Base-by-base conservation (phyloP, 2,329 filamentous ascomycete genomes). In the Orbilia javanica region DNA sequence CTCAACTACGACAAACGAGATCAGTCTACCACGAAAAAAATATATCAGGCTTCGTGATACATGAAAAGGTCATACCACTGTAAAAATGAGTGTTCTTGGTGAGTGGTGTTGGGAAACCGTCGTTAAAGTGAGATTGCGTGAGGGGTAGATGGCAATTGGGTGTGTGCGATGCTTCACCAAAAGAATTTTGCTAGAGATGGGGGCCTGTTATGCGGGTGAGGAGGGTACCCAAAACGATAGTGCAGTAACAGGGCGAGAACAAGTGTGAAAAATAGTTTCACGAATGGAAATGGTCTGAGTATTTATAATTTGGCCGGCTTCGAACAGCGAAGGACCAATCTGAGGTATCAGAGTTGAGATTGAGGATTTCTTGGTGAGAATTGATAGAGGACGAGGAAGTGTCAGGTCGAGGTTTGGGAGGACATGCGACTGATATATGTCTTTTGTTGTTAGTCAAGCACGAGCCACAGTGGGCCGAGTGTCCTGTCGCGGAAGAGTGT, bases 1-100 rank as follows among this genome's bases (percentile, higher is more conserved):
- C 62, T 78, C 74, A 78, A 42, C 74, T 57, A 78, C 67, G 67
- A 78, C 74, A 78, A 78, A 72, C 74, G 74, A 52, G 62, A 78
- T 78, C 74, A 78, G 74, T 78, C 74, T 72, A 78, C 74, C 18
- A 64, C 44, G 44, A 57, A 67, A 57, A 62, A 20, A 25, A 62
- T 53, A 64, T 27, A 46, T 78, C 31, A 78, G 39, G 60, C 22
- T 36, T 52, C 52, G 50, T 48, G 55, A 78, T 63, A 34, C 67
- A 67, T 71, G 67, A 66, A 78, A 77, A 68, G 62, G 74, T 36
- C 74, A 78, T 78, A 78, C 74, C 74, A 53, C 62, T 29, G 25
- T 53, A 64, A 44, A 25, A 68, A 72, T 64, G 73, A 78, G 55
- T 52, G 27, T 68, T 78, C 64, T 50, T 64, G 67, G 31, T 53